A percentile compares a stretch with the other conserved stretches of the same genome.
phyloP scores from a whole-genome alignment of 192 early-diverging fungal genomes.

The Coemansia sp. region DNA sequence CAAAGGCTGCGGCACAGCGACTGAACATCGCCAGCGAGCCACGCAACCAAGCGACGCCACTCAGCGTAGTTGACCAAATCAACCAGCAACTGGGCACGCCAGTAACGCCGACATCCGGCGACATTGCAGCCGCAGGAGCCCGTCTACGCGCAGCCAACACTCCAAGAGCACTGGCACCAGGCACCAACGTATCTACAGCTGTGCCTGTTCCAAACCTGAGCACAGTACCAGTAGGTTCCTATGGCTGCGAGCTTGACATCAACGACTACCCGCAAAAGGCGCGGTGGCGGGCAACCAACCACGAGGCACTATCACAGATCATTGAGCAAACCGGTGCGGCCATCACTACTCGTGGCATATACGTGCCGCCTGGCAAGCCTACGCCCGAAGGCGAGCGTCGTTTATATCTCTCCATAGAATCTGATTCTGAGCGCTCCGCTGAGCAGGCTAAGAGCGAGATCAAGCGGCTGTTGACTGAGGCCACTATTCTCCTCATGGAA shows the following conservation, averaged over 20 bases:
- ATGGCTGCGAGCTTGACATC: constrained; percentile 85
- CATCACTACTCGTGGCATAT: constrained; percentile 93
- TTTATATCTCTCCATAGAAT: constrained; percentile 95
- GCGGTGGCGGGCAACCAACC: constrained; percentile 94
- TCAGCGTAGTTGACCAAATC: constrained; percentile 54
- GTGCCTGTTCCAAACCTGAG: background rate
- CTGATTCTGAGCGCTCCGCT: constrained; percentile 84
- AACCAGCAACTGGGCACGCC: constrained; percentile 50
- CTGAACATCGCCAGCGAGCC: constrained; percentile 31
- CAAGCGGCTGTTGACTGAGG: constrained; percentile 87
- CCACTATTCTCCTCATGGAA: constrained; percentile 76
- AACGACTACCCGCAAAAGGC: constrained; percentile 98
- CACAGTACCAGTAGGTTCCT: constrained; percentile 31
- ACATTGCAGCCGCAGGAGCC: constrained; percentile 7
- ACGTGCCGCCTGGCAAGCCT: constrained; percentile 85
- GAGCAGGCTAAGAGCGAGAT: constrained; percentile 95
- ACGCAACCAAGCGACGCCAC: background rate
- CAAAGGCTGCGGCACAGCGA: constrained; percentile 47
- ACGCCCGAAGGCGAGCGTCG: constrained; percentile 81
- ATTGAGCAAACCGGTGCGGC: constrained; percentile 92
- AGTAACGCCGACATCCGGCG: constrained; percentile 5
- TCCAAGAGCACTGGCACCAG: background rate
- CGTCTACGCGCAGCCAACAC: constrained; percentile 4
- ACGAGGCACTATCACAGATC: constrained; percentile 92
- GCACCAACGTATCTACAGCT: background rate